phyloP scores from a whole-genome alignment of 768 basidiomycete species.

The Lactarius akahatsu region DNA sequence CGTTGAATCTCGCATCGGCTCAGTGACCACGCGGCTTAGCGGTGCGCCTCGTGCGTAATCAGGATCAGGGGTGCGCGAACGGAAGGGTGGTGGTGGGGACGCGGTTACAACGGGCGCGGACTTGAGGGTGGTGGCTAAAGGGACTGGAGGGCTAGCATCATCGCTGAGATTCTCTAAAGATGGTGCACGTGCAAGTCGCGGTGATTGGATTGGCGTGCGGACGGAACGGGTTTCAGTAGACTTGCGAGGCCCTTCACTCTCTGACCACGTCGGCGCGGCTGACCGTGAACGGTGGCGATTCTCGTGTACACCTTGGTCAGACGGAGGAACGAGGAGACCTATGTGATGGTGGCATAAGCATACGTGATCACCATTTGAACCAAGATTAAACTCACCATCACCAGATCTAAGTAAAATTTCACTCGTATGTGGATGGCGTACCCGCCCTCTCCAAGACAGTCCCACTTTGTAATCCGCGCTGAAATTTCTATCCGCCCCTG shows the following conservation, averaged over 20 bases:
- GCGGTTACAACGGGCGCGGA: conserved; percentile 20
- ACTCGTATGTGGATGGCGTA: conserved; percentile 33
- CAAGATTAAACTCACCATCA: conserved; percentile 17
- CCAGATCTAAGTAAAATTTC: conserved; percentile 31
- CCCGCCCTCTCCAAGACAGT: conserved; percentile 19
- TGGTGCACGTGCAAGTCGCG: conserved; percentile 17
- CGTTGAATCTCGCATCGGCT: conserved; percentile 35
- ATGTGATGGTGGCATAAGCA: neutral
- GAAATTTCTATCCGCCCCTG: conserved; percentile 29
- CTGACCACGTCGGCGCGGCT: conserved; percentile 29
- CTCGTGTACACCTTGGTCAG: conserved; percentile 11
- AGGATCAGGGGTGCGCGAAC: conserved; percentile 45
- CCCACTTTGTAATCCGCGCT: conserved; percentile 34
- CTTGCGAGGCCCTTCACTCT: conserved; percentile 26
- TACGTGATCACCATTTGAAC: neutral
- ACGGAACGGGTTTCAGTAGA: conserved; percentile 22
- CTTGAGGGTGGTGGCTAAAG: neutral
- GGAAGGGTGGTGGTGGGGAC: conserved; percentile 15
- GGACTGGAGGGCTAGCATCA: neutral
- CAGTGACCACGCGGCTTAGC: conserved; percentile 53
- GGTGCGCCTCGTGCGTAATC: conserved; percentile 45
- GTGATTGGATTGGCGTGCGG: conserved; percentile 33
- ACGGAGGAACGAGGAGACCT: conserved; percentile 17
- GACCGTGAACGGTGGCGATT: conserved; percentile 29
- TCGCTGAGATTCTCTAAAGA: conserved; percentile 35